phyloP scores from a whole-genome alignment of 2,329 filamentous ascomycete genomes.

The Botrytis galanthina region DNA sequence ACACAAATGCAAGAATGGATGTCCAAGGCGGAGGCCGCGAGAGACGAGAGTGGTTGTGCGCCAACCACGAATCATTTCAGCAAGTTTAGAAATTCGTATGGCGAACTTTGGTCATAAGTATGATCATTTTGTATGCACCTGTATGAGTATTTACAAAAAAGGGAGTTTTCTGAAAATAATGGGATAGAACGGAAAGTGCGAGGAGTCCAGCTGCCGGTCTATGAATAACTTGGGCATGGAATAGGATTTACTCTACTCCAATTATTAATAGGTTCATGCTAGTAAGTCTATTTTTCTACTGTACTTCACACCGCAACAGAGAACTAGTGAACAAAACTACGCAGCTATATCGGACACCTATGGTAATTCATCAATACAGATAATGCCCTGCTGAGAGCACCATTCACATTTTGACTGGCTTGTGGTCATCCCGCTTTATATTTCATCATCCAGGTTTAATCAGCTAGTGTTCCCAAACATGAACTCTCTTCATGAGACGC shows the following conservation, averaged over 20 bases:
- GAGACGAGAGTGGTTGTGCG: slow-evolving; percentile 52
- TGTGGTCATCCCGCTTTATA: background rate
- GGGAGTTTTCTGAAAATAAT: background rate
- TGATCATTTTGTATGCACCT: background rate
- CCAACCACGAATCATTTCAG: slow-evolving; percentile 17
- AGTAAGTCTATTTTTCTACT: slow-evolving; percentile 8
- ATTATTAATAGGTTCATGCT: background rate
- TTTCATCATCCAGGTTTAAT: no score
- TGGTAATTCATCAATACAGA: background rate
- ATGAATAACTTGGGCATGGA: background rate
- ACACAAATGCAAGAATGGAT: slow-evolving; percentile 64
- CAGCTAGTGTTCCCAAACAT: background rate
- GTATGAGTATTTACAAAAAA: background rate
- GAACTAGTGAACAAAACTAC: background rate
- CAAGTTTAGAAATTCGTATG: slow-evolving; percentile 15
- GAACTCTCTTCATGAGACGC: background rate
- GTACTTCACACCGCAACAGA: background rate
- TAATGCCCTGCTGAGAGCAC: background rate
- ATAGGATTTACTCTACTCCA: background rate
- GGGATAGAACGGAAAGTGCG: background rate
- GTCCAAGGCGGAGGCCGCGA: slow-evolving; percentile 55
- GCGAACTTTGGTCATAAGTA: slow-evolving; percentile 10
- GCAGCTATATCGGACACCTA: background rate
- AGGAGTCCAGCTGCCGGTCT: background rate
- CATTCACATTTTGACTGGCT: background rate